A percentile compares a stretch with the other conserved stretches of the same genome.
Evolutionary conservation across 495 filamentous ascomycete species (phyloP).

Genomic region (Amorphotheca resinae): DNA sequence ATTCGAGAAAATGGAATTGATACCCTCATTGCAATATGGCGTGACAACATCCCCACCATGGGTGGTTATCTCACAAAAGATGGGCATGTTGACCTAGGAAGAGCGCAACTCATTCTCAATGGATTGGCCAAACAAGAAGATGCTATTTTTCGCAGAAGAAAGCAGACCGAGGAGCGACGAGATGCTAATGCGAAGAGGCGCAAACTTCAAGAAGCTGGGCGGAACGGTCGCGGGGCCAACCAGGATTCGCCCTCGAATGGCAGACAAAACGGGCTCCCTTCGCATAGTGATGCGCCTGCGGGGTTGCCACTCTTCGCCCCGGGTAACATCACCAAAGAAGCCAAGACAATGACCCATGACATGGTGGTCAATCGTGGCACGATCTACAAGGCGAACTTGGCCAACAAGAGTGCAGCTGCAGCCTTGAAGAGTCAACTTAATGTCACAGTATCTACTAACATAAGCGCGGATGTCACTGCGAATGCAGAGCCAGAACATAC

Average conservation of each 20-base stretch:
- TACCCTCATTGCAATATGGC: constrained; percentile 89
- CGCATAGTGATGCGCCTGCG: constrained; percentile 8
- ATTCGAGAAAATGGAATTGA: constrained; percentile 97
- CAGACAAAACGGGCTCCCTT: constrained; percentile 13
- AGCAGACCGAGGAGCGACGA: constrained; percentile 68
- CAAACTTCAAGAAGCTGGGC: constrained; percentile 52
- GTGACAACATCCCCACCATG: constrained; percentile 83
- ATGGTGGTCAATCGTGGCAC: constrained; percentile 72
- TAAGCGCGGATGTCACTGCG: constrained; percentile 6
- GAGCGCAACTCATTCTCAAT: constrained; percentile 76
- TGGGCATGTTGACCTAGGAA: constrained; percentile 75
- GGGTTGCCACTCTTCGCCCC: constrained; percentile 27
- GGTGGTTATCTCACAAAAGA: constrained; percentile 92
- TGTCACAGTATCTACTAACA: constrained; percentile 25
- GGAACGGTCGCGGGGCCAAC: constrained; percentile 27
- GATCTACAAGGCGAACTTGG: constrained; percentile 64
- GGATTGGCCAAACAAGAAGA: constrained; percentile 92
- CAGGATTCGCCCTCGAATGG: constrained; percentile 17
- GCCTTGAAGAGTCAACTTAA: constrained; percentile 67
- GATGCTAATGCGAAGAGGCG: constrained; percentile 67
- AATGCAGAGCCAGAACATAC: constrained; percentile 16
- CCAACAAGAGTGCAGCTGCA: constrained; percentile 91
- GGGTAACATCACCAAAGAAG: constrained; percentile 47
- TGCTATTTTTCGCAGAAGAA: constrained; percentile 77
- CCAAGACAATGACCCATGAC: constrained; percentile 58